phyloP scores from a whole-genome alignment of 176 grass and related monocot species.

The Oryza coarctata region DNA sequence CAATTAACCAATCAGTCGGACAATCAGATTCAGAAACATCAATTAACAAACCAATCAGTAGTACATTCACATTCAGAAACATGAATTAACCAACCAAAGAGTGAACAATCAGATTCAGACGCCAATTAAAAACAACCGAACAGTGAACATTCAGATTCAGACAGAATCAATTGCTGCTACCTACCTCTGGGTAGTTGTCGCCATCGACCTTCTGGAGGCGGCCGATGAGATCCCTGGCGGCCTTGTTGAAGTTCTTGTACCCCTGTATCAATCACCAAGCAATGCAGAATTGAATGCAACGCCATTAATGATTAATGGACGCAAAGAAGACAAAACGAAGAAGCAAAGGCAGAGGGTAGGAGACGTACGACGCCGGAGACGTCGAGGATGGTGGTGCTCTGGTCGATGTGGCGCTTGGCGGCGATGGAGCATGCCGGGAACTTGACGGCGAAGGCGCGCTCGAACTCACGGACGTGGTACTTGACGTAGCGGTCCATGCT shows the following conservation, averaged over 20 bases:
- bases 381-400: slow-evolving; percentile 98
- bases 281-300: neutral
- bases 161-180: neutral
- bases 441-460: slow-evolving; percentile 88
- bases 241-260: slow-evolving; percentile 94
- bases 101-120: neutral
- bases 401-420: slow-evolving; percentile 78
- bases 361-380: slow-evolving; percentile 75
- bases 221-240: slow-evolving; percentile 78
- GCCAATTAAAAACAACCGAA: neutral
- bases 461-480: slow-evolving; percentile 96
- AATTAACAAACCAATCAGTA: neutral
- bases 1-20: neutral
- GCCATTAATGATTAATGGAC: neutral
- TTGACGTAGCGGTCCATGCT: slow-evolving; percentile 79
- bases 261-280: slow-evolving; percentile 42
- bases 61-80: too few species aligned
- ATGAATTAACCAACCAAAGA: neutral
- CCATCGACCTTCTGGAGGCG: slow-evolving; percentile 91
- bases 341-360: neutral
- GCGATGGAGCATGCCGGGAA: slow-evolving; percentile 92
- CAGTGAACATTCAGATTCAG: neutral
- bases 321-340: neutral
- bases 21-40: neutral
- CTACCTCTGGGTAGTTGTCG: slow-evolving; percentile 95